Evolutionary conservation across 1,284 basidiomycete species (phyloP).

Genomic region (Boletus holoroseus): DNA sequence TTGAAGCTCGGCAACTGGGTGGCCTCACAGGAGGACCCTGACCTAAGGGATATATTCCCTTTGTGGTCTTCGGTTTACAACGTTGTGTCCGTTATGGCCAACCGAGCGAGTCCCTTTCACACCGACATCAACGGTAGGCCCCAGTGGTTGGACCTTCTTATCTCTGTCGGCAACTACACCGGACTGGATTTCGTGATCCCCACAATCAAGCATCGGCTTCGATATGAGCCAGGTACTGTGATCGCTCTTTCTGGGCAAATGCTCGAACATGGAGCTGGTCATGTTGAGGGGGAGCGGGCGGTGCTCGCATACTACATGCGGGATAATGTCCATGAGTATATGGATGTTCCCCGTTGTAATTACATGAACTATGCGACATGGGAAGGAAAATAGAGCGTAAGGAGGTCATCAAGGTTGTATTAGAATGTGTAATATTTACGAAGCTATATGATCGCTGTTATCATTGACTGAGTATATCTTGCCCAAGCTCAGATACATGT

Average conservation of each 20-base stretch:
- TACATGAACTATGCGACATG: background rate
- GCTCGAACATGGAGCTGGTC: background rate
- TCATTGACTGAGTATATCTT: no score
- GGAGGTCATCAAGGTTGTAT: no score
- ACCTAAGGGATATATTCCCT: no score
- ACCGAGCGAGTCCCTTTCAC: no score
- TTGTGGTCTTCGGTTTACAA: no score
- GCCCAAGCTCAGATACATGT: no score
- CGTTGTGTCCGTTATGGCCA: no score
- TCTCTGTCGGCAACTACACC: background rate
- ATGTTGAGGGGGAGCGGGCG: background rate
- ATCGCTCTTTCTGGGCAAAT: background rate
- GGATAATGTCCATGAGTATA: background rate
- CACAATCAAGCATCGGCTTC: background rate
- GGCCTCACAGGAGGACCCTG: no score
- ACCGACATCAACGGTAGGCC: no score
- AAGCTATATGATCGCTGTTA: no score
- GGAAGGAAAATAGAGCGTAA: no score
- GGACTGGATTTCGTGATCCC: background rate
- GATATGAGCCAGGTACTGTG: background rate
- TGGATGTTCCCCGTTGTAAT: background rate
- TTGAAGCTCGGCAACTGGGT: background rate
- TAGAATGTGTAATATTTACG: no score
- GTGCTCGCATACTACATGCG: background rate
- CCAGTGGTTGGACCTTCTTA: background rate